Base-by-base conservation (phyloP, 2,329 filamentous ascomycete genomes). In the Neophaeococcomyces mojaviensis region DNA sequence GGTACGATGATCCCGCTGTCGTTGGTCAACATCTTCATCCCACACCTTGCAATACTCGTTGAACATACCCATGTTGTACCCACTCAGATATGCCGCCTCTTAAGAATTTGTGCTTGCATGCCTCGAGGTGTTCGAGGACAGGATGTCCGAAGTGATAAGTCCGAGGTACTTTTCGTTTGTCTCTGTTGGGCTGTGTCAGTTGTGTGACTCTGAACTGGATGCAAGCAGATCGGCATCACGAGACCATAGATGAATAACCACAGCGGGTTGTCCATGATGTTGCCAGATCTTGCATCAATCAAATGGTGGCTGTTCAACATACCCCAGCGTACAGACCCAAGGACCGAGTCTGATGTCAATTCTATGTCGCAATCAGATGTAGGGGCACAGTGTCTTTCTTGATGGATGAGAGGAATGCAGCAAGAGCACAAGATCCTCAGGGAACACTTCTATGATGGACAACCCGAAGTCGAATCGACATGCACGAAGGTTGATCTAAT, bases 1-100 rank as follows among this genome's bases (percentile, higher is more conserved):
- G 69, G 61, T 71, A 73, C 58, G 66, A 67, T 63, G 67, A 64
- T 61, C 67, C 68, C 72, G 64, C 15, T 33, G n/a, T 12, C 9
- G 9, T 32, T 24, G 39, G 53, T 57, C 44, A 56, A 50, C 35
- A 22, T 18, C 35, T 44, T 26, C 13, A 16, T 22, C 13, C 15
- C 13, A 35, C 13, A 38, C 18, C 28, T 32, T 22, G 4, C 12
- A 8, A n/a, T 6, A 26, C 12, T 13, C 13, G 2, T 42, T 42
- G 19, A 5, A 13, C 22, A 19, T 34, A 44, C 41, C 41, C 41
- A 44, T 44, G 12, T 26, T 37, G 31, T 31, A 24, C 33, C 33
- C 20, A 16, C 20, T 28, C 24, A 28, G 24, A 6, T 28, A 10
- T 22, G 10, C 39, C 39, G 32, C 26, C 18, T 34, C 15, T 34